These are phyloP conservation scores for Triglochin maritima DNA, from an alignment of 106 monocot genomes.

Conservation along the genomic window DNA sequence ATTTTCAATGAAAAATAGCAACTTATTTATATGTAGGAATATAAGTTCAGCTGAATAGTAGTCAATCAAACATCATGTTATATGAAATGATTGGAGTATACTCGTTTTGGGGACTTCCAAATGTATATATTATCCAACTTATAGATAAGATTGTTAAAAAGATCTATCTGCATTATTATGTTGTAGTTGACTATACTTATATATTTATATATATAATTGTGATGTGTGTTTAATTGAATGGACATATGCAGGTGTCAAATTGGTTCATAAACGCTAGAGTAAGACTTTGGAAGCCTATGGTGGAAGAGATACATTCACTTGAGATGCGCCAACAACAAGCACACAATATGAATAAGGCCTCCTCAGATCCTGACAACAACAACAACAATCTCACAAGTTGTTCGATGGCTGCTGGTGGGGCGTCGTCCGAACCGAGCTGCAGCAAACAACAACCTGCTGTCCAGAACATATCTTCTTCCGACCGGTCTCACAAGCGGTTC, in stretches of 20 bases:
- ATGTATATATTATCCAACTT: no score
- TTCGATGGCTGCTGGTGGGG: background rate
- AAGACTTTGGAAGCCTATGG: conserved; percentile 39
- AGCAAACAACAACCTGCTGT: background rate
- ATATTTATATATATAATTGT: no score
- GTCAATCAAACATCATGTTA: no score
- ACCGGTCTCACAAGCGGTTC: conserved; percentile 2
- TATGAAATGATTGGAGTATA: no score
- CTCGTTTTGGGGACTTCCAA: no score
- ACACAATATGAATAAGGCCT: background rate
- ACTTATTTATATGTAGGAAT: no score
- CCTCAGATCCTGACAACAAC: background rate
- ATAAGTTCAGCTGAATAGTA: no score
- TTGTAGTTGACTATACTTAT: no score
- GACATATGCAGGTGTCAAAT: conserved; percentile 31
- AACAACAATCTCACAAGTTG: background rate
- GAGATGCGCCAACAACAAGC: conserved; percentile 3
- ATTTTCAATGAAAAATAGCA: no score
- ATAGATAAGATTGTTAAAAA: no score
- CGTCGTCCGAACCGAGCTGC: background rate
- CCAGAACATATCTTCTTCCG: background rate
- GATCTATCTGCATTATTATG: no score
- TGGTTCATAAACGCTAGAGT: conserved; percentile 50
- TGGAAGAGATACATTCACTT: conserved; percentile 22
- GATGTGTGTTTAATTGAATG: background rate